Percentiles rank a stretch among this genome's conserved stretches.
phyloP scores from a whole-genome alignment of 2,329 filamentous ascomycete species.

The Hypoxylon sp. region DNA sequence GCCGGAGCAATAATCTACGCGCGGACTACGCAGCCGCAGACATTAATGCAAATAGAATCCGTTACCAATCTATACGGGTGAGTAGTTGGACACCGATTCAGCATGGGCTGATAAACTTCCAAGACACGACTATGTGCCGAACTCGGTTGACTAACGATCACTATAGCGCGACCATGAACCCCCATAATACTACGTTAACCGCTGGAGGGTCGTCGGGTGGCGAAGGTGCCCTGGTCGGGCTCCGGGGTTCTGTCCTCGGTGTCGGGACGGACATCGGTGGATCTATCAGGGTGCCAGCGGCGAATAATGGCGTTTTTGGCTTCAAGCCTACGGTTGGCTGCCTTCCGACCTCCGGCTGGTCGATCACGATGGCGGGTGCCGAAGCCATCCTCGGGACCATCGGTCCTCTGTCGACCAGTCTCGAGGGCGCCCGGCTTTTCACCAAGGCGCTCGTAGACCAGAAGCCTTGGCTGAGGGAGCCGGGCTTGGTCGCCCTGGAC shows the following conservation, averaged over 20 bases:
- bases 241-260: constrained; percentile 64
- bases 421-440: constrained; percentile 60
- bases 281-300: constrained; percentile 60
- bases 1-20: constrained; percentile 65
- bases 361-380: constrained; percentile 53
- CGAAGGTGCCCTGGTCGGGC: constrained; percentile 65
- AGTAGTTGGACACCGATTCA: constrained; percentile 26
- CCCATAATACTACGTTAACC: constrained; percentile 63
- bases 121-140: neutral
- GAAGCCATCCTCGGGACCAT: constrained; percentile 62
- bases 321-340: constrained; percentile 58
- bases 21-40: constrained; percentile 66
- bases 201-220: constrained; percentile 67
- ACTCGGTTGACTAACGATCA: constrained; percentile 1
- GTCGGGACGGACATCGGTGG: constrained; percentile 67
- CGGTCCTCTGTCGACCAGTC: constrained; percentile 65
- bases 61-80: constrained; percentile 60
- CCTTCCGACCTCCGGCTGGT: constrained; percentile 56
- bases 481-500: constrained; percentile 40
- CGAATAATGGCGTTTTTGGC: constrained; percentile 60
- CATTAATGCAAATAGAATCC: constrained; percentile 66
- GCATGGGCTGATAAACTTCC: neutral
- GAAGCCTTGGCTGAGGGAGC: constrained; percentile 47
- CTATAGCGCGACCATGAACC: constrained; percentile 63
- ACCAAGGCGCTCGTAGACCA: constrained; percentile 52